Base-by-base conservation (phyloP, 495 filamentous ascomycete species). In the Daldinia caldariorum region DNA sequence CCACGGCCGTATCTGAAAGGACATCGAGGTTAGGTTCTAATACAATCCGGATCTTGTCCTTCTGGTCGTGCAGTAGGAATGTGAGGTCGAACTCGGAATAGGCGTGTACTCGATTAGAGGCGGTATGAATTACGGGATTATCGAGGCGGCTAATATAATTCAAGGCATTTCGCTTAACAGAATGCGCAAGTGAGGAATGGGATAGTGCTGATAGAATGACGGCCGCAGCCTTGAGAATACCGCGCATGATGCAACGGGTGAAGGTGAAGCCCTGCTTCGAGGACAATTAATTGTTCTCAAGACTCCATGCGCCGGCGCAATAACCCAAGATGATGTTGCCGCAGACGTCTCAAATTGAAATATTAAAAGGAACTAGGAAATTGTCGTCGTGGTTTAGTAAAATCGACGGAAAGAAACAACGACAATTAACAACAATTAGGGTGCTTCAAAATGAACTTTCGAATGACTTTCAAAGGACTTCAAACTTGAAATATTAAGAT, bases 11-110 rank as follows among this genome's bases (percentile, higher is more conserved):
- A 2, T 91, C 88, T 26, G 88, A 84, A 26, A 97, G 82, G 58
- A 98, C 91, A 79, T 97, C 93, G 79, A 97, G 88, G 74, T 97
- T 99, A 29, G 95, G 95, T 77, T 97, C 90, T 38, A 98, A 86
- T 54, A 86, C 84, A 49, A 99, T 86, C 70, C 92, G 92, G 66
- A 98, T 82, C 51, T 86, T 86, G 71, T 93, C 88, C 62, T 83
- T 78, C 45, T 85, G 83, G 67, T 86, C 82, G 70, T 92, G 89
- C 45, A 97, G 79, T 47, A 84, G 81, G 79, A 99, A 97, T 32
- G 86, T 87, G 68, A 98, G 79, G 73, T 95, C 91, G 78, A 98
- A 98, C 18, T 88, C 82, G 12, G 92, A 90, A 47, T 90, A 83
- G 20, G 92, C 89, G 75, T 94, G 89, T 34, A 97, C 87, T 63